These are phyloP conservation scores for Tulasnella sp. DNA, from an alignment of 768 basidiomycete species.

Conservation along the genomic window DNA sequence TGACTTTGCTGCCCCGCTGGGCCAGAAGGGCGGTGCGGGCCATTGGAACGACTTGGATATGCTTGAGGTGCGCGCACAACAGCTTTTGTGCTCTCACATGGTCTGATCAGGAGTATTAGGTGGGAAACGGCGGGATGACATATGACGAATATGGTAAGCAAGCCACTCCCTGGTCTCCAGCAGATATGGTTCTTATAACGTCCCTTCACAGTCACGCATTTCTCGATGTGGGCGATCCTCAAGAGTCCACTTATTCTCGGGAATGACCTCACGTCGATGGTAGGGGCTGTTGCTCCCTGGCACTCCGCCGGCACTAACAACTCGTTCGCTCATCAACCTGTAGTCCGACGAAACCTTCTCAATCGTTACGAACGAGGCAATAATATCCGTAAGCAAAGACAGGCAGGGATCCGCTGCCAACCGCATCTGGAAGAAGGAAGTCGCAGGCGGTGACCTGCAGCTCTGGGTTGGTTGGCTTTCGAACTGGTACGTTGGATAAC, in stretches of 20 bases:
- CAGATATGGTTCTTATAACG: background rate
- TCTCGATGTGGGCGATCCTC: slow-evolving; percentile 58
- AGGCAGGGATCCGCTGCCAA: slow-evolving; percentile 42
- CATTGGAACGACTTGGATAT: slow-evolving; percentile 58
- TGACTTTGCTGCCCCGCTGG: slow-evolving; percentile 57
- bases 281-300: background rate
- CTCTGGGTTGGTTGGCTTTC: slow-evolving; percentile 45
- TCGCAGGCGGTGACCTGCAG: slow-evolving; percentile 43
- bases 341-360: slow-evolving; percentile 46
- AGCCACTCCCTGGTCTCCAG: background rate
- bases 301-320: background rate
- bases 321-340: background rate
- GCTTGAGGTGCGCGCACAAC: slow-evolving; percentile 43
- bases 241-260: slow-evolving; percentile 54
- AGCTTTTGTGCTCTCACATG: background rate
- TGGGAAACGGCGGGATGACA: slow-evolving; percentile 48
- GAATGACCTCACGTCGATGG: slow-evolving; percentile 48
- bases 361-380: slow-evolving; percentile 48
- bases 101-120: slow-evolving; percentile 1
- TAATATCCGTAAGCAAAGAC: slow-evolving; percentile 48
- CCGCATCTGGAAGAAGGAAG: slow-evolving; percentile 45
- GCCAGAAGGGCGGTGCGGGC: slow-evolving; percentile 53
- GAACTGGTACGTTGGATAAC: slow-evolving; percentile 42
- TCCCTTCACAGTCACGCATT: slow-evolving; percentile 47
- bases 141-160: slow-evolving; percentile 48